Base-by-base conservation (phyloP, 129 eudicot genomes). In the Rutidosis leptorrhynchoides region DNA sequence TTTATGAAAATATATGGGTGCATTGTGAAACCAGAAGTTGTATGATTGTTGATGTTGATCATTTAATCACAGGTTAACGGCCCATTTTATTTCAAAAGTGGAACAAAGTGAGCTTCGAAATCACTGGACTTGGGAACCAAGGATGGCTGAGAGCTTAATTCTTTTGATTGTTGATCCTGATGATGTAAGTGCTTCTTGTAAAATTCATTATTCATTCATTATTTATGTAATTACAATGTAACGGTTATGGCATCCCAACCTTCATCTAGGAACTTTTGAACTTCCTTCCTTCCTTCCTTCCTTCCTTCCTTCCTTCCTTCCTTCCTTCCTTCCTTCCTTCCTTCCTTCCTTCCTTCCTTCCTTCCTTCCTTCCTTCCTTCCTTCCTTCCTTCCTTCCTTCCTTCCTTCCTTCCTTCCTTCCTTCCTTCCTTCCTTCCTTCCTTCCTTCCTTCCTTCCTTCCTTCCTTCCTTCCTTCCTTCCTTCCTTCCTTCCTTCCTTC, bases 61-160 rank as follows among this genome's bases (percentile, higher is more conserved):
- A 19, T 23, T 65, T 22, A 49, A n/a, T 67, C 40, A 56, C 88
- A 92, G 98, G 78, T 88, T 89, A 54, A 78, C 84, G 35, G 74
- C 79, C 6, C 85, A 83, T 80, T 93, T 80, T 75, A 69, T 70
- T 49, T 69, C 76, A 63, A 79, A 76, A 73, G 77, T 86, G 90
- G 96, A 83, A 70, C 95, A 74, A 86, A 77, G 82, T 26, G 89
- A 85, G 62, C 81, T 88, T 58, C 69, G 69, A 79, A 88, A 81
- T 83, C 92, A 83, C 75, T 88, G 96, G 98, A 79, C 80, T 55
- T 93, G 98, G 98, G 98, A 93, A 59, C 89, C 98, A 32, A 81
- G 86, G 81, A 93, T 93, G 95, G 82, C 89, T 67, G 88, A 82
- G 68, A 85, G 92, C 84, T 67, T 93, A 78, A 84, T 93, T 55